phyloP scores from a whole-genome alignment of 2,329 filamentous ascomycete species.

The Fusarium hostae region DNA sequence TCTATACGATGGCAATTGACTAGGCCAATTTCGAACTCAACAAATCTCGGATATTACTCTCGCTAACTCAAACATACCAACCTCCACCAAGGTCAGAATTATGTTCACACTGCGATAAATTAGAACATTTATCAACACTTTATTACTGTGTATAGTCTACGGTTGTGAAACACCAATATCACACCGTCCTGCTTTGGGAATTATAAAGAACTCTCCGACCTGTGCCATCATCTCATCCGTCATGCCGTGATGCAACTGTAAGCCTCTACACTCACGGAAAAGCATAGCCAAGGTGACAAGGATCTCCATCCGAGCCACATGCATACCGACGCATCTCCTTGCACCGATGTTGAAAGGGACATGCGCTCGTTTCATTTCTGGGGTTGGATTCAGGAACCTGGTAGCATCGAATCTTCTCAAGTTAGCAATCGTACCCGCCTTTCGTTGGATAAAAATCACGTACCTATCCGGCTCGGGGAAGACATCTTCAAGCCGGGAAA shows the following conservation, averaged over 20 bases:
- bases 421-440: fast-evolving
- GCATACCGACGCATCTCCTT: conserved; percentile 10
- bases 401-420: background rate
- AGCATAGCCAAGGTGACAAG: background rate
- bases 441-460: fast-evolving
- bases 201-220: background rate
- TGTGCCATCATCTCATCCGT: conserved; percentile 2
- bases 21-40: fast-evolving
- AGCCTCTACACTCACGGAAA: background rate
- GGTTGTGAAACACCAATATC: fast-evolving
- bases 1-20: fast-evolving
- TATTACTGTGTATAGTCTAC: background rate
- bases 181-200: background rate
- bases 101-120: no score
- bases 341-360: conserved; percentile 10
- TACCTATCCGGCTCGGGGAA: background rate
- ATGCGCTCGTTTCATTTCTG: background rate
- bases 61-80: background rate
- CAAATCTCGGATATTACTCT: background rate
- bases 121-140: no score
- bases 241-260: background rate
- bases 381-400: background rate
- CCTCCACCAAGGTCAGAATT: background rate
- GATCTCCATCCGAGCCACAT: conserved; percentile 13
- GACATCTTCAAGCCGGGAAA: background rate